Evolutionary conservation across 2,329 filamentous ascomycete species (phyloP), one percentile per base, ranked within the genome.

Genomic region (Aspergillus viridinutans): DNA sequence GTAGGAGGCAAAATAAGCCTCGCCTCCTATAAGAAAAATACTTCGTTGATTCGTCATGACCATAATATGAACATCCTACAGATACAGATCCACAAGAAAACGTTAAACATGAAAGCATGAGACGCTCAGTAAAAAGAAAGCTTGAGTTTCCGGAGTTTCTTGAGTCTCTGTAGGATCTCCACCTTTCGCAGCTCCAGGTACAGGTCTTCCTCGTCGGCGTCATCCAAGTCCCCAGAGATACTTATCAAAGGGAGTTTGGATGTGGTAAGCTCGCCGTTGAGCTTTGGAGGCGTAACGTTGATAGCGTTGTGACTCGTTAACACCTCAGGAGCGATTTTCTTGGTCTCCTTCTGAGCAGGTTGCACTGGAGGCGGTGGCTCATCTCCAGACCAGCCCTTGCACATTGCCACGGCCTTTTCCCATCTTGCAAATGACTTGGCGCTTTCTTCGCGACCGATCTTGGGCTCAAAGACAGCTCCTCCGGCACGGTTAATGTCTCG

Each of bases 331-430:
- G 47, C 10, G 10, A 17, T 38, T 32, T 54, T 23, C 25, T 43
- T 49, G 17, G 4, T 10, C 23, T 26, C 47, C 5, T 54, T 48
- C 3, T 50, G 50, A 17, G 14, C 14, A 8, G 35, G 35, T 21
- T 56, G 40, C 8, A 45, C 32, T 4, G n/a, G 6, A 8, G 54
- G 3, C 3, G 26, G 29, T 2, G 28, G 42, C 20, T 54, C 56
- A 23, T 61, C 56, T 9, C 62, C 62, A 38, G 70, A 53, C 89
- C 89, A 92, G 8, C 89, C 89, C 67, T 79, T 83, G 68, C 84
- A 87, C 88, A 91, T 92, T 64, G 85, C 75, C 9, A 92, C 89
- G 0, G 89, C 89, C 70, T 86, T 85, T 64, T 86, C 82, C 89
- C 89, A 92, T 59, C 83, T 81, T 59, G 76, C 78, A 63, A 90